A percentile compares a stretch with the other conserved stretches of the same genome.
Evolutionary conservation across 2,329 filamentous ascomycete species (phyloP).

Genomic region (Ophidiomyces ophidiicola): DNA sequence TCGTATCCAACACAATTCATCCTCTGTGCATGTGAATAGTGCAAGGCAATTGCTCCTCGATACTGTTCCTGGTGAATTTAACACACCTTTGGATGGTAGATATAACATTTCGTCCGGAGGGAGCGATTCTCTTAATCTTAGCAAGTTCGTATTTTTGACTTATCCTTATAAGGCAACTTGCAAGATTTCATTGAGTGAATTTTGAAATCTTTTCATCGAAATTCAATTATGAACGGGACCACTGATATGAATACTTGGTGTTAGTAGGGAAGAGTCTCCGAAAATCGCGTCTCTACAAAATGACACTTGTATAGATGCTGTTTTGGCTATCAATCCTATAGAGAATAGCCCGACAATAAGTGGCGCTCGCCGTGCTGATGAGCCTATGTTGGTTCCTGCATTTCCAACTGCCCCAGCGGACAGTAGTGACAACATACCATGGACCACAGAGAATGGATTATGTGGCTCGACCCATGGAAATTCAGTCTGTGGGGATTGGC

Average conservation of each 20-base stretch:
- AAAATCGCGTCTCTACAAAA: not conserved
- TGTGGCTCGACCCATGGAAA: conserved; percentile 41
- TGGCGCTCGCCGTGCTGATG: not conserved
- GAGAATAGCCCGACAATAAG: too few relatives aligned
- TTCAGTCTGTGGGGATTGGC: conserved; percentile 43
- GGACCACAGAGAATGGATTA: conserved; percentile 33
- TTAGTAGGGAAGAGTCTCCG: too few relatives aligned
- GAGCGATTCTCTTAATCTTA: not conserved
- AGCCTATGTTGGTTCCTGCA: not conserved
- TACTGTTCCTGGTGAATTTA: not conserved
- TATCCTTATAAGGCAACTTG: not conserved
- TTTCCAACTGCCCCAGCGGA: not conserved
- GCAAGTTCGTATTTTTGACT: not conserved
- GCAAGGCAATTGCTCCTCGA: conserved; percentile 4
- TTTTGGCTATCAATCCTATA: too few relatives aligned
- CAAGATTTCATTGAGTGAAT: too few relatives aligned
- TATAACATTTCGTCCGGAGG: not conserved
- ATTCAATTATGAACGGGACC: too few relatives aligned
- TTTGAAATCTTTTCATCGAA: too few relatives aligned
- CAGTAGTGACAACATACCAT: not conserved
- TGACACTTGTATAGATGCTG: too few relatives aligned
- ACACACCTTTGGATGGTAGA: not conserved
- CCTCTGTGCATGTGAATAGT: not conserved
- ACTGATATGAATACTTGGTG: too few relatives aligned
- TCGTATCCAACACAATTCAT: conserved; percentile 3